Evolutionary conservation across 352 stramenopile species (phyloP), one percentile per base, ranked within the genome.

Genomic region (Nothophytophthora sp.): DNA sequence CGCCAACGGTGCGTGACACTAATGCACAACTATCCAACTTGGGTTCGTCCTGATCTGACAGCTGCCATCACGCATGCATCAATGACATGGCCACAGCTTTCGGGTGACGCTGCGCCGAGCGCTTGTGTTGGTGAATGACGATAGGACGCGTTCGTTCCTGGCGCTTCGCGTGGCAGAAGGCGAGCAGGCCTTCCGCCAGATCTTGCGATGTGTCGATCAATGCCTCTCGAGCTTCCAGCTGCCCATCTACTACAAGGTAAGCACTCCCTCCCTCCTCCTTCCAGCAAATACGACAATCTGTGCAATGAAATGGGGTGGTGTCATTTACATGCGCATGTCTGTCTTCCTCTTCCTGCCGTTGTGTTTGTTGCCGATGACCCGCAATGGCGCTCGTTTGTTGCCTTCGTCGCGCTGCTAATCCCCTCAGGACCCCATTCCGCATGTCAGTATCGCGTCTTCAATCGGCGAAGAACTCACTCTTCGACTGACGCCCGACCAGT

Each of bases 381-480:
- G 50, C 33, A 13, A n/a, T 28, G 10, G 12, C 25, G 19, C 36
- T 46, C 39, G 25, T 27, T 30, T 24, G 30, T 23, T 62, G 42
- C 35, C 28, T 41, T 40, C 9, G 38, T 46, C 29, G 35, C 52
- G 15, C 20, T 37, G 49, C 27, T 48, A 25, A 46, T 45, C 18
- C 44, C 10, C 15, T 19, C 62, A 93, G 82, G 55, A 90, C 48
- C 83, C 81, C 10, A 90, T 90, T 57, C 76, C 81, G 29, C 83
- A 93, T 64, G 67, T 90, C 48, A 93, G 83, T 57, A 76, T 93
- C 46, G 83, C 81, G 20, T 92, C 83, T 37, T 71, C 78, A 46
- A 55, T 78, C 22, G 73, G 73, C 20, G 63, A 81, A 48, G 60
- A 71, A 22, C 66, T 92, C 19, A 53, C 62, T 28, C 27, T 48